Percentiles rank a stretch among this genome's conserved stretches.
Conservation (phyloP, 2,329 filamentous ascomycete genomes). For the Torrubiellomyces zombiae region DNA sequence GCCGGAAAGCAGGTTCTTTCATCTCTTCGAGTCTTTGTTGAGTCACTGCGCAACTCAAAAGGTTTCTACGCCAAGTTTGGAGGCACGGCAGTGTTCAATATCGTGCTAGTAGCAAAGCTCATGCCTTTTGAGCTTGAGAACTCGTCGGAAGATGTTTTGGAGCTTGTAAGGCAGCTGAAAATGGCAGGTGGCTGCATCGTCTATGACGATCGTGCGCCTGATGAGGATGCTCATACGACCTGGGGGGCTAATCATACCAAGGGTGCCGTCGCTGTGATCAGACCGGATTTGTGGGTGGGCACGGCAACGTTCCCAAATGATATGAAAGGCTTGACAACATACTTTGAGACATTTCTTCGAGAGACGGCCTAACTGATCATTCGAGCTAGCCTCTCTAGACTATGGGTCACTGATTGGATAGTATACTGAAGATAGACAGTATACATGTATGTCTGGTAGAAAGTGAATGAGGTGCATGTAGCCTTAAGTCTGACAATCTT, state of each 20-base stretch:
- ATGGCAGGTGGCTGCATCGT: conserved; percentile 2
- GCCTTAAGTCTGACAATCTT: too few relatives aligned
- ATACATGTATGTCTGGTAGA: too few relatives aligned
- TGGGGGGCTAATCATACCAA: conserved; percentile 2
- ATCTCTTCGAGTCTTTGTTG: conserved; percentile 5
- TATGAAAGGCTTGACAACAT: background rate
- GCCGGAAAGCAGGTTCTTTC: conserved; percentile 7
- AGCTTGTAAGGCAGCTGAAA: too few relatives aligned
- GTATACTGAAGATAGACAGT: too few relatives aligned
- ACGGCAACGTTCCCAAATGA: conserved; percentile 1
- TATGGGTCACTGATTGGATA: too few relatives aligned
- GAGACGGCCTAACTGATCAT: too few relatives aligned
- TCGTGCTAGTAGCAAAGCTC: conserved; percentile 12
- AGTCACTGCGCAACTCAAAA: conserved; percentile 3
- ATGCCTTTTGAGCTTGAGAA: conserved; percentile 13
- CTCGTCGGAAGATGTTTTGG: too few relatives aligned
- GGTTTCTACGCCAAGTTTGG: conserved; percentile 13
- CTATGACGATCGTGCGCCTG: conserved; percentile 2
- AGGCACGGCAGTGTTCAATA: conserved; percentile 10
- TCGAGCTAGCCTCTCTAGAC: too few relatives aligned
- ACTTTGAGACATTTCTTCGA: conserved; percentile 1
- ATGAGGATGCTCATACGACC: conserved; percentile 3
- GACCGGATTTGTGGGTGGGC: conserved; percentile 3
- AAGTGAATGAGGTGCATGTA: too few relatives aligned
- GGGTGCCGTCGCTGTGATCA: conserved; percentile 2